Evolutionary conservation across 768 basidiomycete species (phyloP).

Genomic region (Auriscalpium orientale): DNA sequence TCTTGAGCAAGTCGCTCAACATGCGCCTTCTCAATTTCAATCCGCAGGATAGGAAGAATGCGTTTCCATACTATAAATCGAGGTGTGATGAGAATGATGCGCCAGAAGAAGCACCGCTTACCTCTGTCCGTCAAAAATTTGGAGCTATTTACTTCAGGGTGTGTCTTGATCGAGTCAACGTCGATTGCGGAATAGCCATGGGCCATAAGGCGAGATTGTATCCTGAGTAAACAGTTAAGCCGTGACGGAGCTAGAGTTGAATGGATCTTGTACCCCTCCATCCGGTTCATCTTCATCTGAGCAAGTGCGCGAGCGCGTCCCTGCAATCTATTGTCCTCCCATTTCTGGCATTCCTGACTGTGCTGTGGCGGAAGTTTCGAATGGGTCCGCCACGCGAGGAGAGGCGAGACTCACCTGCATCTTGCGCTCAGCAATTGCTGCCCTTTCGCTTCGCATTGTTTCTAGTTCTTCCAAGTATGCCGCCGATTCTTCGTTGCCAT

Average conservation of each 20-base stretch:
- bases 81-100: not conserved
- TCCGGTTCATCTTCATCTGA: constrained; percentile 2
- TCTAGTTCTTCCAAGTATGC: not conserved
- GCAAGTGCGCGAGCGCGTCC: constrained; percentile 2
- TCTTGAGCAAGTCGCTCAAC: not conserved
- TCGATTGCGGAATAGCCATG: not conserved
- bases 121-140: constrained; percentile 9
- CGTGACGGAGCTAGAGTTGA: not conserved
- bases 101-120: not conserved
- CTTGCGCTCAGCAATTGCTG: not conserved
- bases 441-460: not conserved
- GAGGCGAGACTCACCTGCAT: not conserved
- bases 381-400: not conserved
- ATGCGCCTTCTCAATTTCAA: not conserved
- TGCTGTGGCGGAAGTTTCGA: not conserved
- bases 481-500: not conserved
- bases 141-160: constrained; percentile 4
- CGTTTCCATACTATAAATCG: not conserved
- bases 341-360: not conserved
- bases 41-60: not conserved
- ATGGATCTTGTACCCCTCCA: not conserved
- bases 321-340: constrained; percentile 1
- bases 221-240: not conserved
- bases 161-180: not conserved
- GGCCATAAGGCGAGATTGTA: not conserved